Conservation (phyloP, 331 rosid species). For the Stylosanthes scabra region DNA sequence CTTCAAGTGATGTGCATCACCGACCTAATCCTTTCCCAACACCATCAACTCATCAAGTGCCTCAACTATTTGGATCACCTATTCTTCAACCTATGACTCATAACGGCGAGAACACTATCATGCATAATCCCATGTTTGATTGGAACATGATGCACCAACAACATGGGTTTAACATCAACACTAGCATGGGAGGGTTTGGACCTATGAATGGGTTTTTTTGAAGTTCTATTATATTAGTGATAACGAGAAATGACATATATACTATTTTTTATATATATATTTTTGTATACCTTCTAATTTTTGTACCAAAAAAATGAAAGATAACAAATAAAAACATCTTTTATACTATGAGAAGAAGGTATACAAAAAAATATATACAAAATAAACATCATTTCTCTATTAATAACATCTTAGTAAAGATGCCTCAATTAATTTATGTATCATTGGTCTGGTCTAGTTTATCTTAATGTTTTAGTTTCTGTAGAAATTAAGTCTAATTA, state of each 20-base stretch:
- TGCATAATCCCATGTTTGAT: constrained; percentile 26
- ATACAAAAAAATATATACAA: too few relatives aligned
- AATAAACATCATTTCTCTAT: too few relatives aligned
- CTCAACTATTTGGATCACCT: neutral
- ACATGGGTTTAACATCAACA: constrained; percentile 17
- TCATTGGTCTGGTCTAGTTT: too few relatives aligned
- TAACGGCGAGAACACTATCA: neutral
- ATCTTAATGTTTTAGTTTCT: neutral
- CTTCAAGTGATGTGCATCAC: neutral
- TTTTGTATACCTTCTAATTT: too few relatives aligned
- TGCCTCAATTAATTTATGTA: too few relatives aligned
- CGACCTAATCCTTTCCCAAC: neutral
- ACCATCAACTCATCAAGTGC: neutral
- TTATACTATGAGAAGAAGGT: too few relatives aligned
- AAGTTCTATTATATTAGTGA: too few relatives aligned
- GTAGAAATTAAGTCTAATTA: neutral
- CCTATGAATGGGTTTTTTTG: constrained; percentile 12
- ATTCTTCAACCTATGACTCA: neutral
- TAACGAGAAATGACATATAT: too few relatives aligned
- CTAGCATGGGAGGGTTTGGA: constrained; percentile 36
- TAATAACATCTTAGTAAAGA: too few relatives aligned
- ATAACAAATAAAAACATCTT: too few relatives aligned
- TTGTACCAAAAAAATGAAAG: too few relatives aligned
- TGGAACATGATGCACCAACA: neutral
- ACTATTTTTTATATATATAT: too few relatives aligned